These are phyloP conservation scores for Carex scoparia DNA, from an alignment of 176 grass and related monocot genomes.

Conservation along the genomic window DNA sequence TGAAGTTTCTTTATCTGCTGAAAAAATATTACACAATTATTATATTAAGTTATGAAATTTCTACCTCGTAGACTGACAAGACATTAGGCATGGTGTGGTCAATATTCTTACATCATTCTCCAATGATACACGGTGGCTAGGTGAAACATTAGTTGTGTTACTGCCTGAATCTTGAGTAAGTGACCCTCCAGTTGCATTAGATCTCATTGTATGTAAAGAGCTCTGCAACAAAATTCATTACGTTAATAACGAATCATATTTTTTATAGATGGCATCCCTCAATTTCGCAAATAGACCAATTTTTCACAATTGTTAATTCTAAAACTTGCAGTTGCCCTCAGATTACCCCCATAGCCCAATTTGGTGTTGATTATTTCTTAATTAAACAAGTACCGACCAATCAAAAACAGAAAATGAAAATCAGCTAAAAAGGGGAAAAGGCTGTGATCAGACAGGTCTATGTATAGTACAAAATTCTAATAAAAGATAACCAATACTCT, in stretches of 20 bases:
- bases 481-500: background rate
- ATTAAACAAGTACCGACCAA: background rate
- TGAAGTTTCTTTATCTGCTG: slow-evolving; percentile 76
- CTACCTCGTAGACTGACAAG: background rate
- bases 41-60: background rate
- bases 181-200: background rate
- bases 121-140: slow-evolving; percentile 67
- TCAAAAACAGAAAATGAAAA: background rate
- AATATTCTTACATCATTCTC: slow-evolving; percentile 74
- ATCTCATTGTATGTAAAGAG: slow-evolving; percentile 19
- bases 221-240: slow-evolving; percentile 21
- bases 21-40: slow-evolving; percentile 1
- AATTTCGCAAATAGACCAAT: background rate
- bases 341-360: background rate
- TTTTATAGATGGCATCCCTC: background rate
- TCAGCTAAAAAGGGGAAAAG: background rate
- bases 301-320: background rate
- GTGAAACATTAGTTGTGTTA: slow-evolving; percentile 43
- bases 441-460: background rate
- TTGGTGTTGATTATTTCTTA: background rate
- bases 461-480: background rate
- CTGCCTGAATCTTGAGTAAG: slow-evolving; percentile 23
- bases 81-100: background rate
- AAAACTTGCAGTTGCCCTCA: background rate
- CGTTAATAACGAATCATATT: background rate